Conservation (phyloP, 768 basidiomycete genomes). For the Suillus subaureus region DNA sequence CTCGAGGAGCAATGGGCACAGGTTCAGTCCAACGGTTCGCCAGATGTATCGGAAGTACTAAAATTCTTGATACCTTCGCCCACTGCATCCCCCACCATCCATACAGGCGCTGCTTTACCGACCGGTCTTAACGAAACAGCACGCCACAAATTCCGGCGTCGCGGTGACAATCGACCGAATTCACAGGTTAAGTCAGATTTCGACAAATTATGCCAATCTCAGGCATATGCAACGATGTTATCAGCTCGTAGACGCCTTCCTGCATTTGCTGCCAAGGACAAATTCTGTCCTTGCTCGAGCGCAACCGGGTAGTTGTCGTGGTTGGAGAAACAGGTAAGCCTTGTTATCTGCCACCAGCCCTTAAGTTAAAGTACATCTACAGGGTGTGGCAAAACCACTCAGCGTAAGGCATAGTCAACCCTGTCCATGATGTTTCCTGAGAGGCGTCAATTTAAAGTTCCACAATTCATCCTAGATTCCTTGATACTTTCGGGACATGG, state of each 20-base stretch:
- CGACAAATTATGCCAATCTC: slow-evolving; percentile 42
- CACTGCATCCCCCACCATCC: not conserved
- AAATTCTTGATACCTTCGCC: slow-evolving; percentile 52
- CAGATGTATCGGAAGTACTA: slow-evolving; percentile 71
- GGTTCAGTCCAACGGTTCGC: slow-evolving; percentile 71
- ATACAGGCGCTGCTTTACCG: slow-evolving; percentile 19
- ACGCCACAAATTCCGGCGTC: slow-evolving; percentile 8
- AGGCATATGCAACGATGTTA: slow-evolving; percentile 60
- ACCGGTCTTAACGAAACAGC: slow-evolving; percentile 17
- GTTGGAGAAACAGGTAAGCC: slow-evolving; percentile 84
- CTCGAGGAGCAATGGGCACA: slow-evolving; percentile 72
- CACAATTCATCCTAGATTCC: slow-evolving; percentile 88
- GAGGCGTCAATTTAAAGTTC: slow-evolving; percentile 49
- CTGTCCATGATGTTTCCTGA: slow-evolving; percentile 5
- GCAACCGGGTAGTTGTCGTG: slow-evolving; percentile 73
- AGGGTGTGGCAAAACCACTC: slow-evolving; percentile 93
- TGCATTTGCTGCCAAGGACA: slow-evolving; percentile 67
- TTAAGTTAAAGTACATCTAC: slow-evolving; percentile 15
- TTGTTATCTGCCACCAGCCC: not conserved
- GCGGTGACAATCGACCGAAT: slow-evolving; percentile 47
- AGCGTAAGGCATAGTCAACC: slow-evolving; percentile 46
- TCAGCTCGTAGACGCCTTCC: slow-evolving; percentile 64
- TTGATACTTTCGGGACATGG: slow-evolving; percentile 66
- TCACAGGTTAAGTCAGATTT: slow-evolving; percentile 56
- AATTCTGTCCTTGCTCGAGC: slow-evolving; percentile 62